Base-by-base conservation (phyloP, 306 rosid species). In the Inga leiocalycina region DNA sequence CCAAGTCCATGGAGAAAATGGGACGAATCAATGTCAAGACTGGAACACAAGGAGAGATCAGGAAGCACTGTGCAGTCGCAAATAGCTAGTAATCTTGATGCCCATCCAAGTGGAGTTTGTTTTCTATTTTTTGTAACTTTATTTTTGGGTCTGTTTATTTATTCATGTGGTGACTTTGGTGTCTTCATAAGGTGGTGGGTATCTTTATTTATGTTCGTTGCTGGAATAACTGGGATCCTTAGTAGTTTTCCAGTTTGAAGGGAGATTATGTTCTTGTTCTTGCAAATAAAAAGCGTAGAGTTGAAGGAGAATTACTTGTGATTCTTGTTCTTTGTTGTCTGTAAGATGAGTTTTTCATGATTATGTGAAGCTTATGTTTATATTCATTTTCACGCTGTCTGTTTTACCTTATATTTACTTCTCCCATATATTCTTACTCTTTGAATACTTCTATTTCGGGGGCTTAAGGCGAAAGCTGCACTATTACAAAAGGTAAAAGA, bases 1-100 rank as follows among this genome's bases (percentile, higher is more conserved):
- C 93, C 35, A 48, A 16, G 34, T 87, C 98, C 8, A 84, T 91
- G 87, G 97, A 91, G 91, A 93, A 92, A 87, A 90, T 96, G 99
- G 94, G 97, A 13, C 66, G 87, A 80, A 9, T 90, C 69, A 83
- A 81, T 0, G 93, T 91, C 0, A 96, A 93, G 90, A 96, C 97
- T 0, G 99, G 97, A 9, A 72, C 94, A 10, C 70, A 81, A 22
- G 99, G 99, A 32, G 90, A 92, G 88, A 93, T 96, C 64, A 94
- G 98, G 87, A 96, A 89, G 87, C 88, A 83, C 0, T 96, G 99
- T 85, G 94, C 89, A 8, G 8, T 90, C 57, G 92, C 92, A 32
- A 95, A 95, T 87, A 88, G 87, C 59, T 89, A 82, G 66, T 54
- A 14, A 46, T 62, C 10, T 24, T 54, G 57, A 13, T 46, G 35